phyloP scores from a whole-genome alignment of 202 grass and related monocot species.

The Zoysia matrella region DNA sequence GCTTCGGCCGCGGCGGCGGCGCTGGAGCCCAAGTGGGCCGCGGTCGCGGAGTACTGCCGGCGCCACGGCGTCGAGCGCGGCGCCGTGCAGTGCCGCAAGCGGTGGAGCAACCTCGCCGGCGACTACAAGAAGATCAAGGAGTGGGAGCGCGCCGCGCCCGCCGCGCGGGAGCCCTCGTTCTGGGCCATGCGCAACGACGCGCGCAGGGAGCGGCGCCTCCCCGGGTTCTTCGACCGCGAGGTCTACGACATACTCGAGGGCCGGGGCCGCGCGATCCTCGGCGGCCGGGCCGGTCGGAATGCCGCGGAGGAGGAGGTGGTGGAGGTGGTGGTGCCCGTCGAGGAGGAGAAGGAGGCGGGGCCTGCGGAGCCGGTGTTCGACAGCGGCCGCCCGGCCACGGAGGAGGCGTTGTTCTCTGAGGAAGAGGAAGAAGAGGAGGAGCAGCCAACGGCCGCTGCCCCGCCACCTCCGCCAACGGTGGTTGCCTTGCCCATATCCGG shows the following conservation, averaged over 20 bases:
- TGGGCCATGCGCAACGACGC: constrained; percentile 85
- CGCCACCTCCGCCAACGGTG: constrained; percentile 8
- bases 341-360: constrained; percentile 43
- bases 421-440: constrained; percentile 49
- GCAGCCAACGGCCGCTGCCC: not conserved
- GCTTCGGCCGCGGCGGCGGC: constrained; percentile 24
- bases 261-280: constrained; percentile 4
- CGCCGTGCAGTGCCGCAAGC: constrained; percentile 76
- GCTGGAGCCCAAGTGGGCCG: constrained; percentile 77
- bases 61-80: constrained; percentile 71
- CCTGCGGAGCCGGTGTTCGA: constrained; percentile 59
- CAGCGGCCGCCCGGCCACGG: constrained; percentile 56
- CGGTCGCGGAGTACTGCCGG: constrained; percentile 74
- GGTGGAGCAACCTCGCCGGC: constrained; percentile 87
- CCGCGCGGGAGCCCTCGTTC: constrained; percentile 63
- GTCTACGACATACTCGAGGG: constrained; percentile 78
- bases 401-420: constrained; percentile 58
- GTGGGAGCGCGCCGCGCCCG: constrained; percentile 63
- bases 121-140: constrained; percentile 90
- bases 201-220: constrained; percentile 67
- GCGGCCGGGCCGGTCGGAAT: constrained; percentile 4
- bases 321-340: constrained; percentile 4
- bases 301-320: constrained; percentile 27
- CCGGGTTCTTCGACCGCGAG: constrained; percentile 83
- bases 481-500: constrained; percentile 68